phyloP scores from a whole-genome alignment of 2,329 filamentous ascomycete species.

The Sclerotinia glacialis region DNA sequence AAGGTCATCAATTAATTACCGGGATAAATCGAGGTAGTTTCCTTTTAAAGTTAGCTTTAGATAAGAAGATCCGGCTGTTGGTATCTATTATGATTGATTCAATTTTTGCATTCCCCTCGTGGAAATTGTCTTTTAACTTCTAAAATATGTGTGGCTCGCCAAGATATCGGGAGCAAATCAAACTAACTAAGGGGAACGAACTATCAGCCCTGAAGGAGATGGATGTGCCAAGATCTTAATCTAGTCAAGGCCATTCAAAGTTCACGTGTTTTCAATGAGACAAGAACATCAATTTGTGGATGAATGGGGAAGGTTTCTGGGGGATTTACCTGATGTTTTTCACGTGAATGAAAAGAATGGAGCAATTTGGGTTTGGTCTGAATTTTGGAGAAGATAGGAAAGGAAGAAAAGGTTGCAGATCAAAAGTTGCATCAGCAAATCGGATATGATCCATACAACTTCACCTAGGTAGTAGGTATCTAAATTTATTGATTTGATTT shows the following conservation, averaged over 20 bases:
- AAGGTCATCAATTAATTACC: neutral
- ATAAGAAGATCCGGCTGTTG: conserved; percentile 12
- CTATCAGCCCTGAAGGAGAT: neutral
- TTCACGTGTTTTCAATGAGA: neutral
- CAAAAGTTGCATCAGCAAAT: neutral
- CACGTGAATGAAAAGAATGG: too few relatives aligned
- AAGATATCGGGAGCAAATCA: neutral
- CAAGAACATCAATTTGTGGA: neutral
- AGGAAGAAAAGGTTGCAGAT: neutral
- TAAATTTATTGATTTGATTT: neutral
- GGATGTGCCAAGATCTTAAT: neutral
- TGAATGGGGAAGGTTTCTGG: neutral
- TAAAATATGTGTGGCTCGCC: neutral
- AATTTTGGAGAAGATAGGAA: too few relatives aligned
- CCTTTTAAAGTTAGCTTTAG: neutral
- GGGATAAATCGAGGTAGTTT: neutral
- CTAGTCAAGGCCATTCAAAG: neutral
- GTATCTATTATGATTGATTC: neutral
- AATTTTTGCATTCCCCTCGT: neutral
- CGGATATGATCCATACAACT: neutral
- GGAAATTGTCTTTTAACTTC: neutral
- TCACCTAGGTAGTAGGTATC: neutral
- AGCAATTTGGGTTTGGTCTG: too few relatives aligned
- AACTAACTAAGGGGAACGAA: too few relatives aligned
- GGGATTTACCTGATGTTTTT: neutral